Base-by-base conservation (phyloP, 306 rosid genomes). In the Trifolium dubium region DNA sequence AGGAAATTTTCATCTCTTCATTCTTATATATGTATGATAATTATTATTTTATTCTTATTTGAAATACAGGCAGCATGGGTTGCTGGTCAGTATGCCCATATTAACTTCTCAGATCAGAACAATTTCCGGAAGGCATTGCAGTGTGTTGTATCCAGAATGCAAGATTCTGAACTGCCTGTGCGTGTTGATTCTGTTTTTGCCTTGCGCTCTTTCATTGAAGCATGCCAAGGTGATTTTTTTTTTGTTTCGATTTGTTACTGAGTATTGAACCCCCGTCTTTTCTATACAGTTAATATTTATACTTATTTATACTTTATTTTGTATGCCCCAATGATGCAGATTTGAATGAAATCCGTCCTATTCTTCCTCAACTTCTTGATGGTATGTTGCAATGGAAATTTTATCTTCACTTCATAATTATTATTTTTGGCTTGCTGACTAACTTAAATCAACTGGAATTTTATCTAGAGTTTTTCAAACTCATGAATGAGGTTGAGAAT, bases 181-280 rank as follows among this genome's bases (percentile, higher is more conserved):
- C 98, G 98, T 15, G 90, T 93, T 72, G 98, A 93, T 86, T 93
- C 98, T 40, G 98, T 93, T 67, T 93, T 93, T 88, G 97, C 98
- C 61, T 72, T 93, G 85, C 93, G 98, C 28, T 91, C 98, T 44
- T 93, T 91, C 67, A 94, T 91, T 69, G 98, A 93, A 89, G 97
- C 98, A 85, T 93, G 97, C 83, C 88, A 83, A 86, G 98, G 98
- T 89, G 68, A 18, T 32, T 60, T 58, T 23, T 64, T 31, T 19
- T 50, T 31, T 46, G 19, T 35, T 43, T 61, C 7, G 53, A 9
- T 39, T 46, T 47, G 18, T 69, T 10, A 43, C 69, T 61, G 54
- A 23, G 23, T 71, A 18, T 73, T 55, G 6, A 8, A 2, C n/a
- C 11, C 11, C 2, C 47, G 13, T 29, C 43, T 55, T 64, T 50